These are phyloP conservation scores for Arachis hypogaea DNA, from an alignment of 306 rosid species.

Conservation along the genomic window DNA sequence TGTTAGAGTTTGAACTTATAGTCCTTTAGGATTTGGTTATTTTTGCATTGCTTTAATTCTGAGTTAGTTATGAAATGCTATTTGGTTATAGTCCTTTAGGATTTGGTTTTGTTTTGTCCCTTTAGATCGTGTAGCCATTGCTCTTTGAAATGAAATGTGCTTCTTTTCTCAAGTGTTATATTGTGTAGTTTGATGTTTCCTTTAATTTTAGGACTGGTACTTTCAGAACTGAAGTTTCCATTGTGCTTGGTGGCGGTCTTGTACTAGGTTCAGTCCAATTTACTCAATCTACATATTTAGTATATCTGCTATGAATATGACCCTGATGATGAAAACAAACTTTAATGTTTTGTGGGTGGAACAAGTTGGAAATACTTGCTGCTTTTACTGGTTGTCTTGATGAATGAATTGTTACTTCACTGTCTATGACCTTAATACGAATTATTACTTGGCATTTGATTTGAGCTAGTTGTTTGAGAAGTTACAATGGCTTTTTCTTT, in stretches of 20 bases:
- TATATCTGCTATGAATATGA: constrained; percentile 21
- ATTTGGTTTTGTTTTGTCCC: background rate
- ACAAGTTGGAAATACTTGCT: background rate
- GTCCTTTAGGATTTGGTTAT: too few species aligned
- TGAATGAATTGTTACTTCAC: background rate
- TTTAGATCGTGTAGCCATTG: constrained; percentile 12
- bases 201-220: constrained; percentile 64
- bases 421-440: background rate
- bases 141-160: background rate
- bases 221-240: constrained; percentile 73
- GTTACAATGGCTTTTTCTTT: background rate
- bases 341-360: constrained; percentile 30
- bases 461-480: constrained; percentile 17
- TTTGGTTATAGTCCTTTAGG: too few species aligned
- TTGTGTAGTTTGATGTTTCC: constrained; percentile 28
- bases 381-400: constrained; percentile 25
- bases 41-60: too few species aligned
- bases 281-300: background rate
- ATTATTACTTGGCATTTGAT: background rate
- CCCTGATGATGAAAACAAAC: background rate
- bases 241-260: constrained; percentile 94
- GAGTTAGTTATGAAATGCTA: too few species aligned
- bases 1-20: too few species aligned
- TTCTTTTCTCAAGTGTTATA: constrained; percentile 21
- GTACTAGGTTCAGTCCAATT: constrained; percentile 72